phyloP scores from a whole-genome alignment of 306 rosid species.

The Arachis stenosperma region DNA sequence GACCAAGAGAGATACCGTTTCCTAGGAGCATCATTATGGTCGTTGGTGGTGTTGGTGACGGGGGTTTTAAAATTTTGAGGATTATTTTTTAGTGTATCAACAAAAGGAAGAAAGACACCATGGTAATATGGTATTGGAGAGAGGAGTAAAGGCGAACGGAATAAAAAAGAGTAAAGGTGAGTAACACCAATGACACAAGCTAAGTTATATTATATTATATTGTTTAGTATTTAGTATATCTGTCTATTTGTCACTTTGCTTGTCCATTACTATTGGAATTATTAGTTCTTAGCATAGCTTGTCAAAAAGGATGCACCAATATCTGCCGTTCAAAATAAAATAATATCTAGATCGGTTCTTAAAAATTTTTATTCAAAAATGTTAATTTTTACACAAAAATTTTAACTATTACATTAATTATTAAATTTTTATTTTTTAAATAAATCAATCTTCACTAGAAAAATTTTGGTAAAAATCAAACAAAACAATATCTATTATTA shows the following conservation, averaged over 20 bases:
- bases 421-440: too few relatives aligned
- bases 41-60: conserved; percentile 45
- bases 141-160: conserved; percentile 44
- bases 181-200: conserved; percentile 29
- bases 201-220: not conserved
- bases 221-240: not conserved
- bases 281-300: conserved; percentile 8
- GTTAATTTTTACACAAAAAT: too few relatives aligned
- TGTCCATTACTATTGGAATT: conserved; percentile 46
- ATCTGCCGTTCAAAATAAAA: conserved; percentile 10
- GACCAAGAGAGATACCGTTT: conserved; percentile 50
- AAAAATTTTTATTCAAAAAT: too few relatives aligned
- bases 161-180: conserved; percentile 50
- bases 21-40: conserved; percentile 36
- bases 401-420: too few relatives aligned
- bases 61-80: conserved; percentile 44
- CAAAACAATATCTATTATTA: too few relatives aligned
- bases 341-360: too few relatives aligned
- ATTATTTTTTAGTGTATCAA: conserved; percentile 29
- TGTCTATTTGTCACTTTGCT: conserved; percentile 47
- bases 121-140: conserved; percentile 30
- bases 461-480: too few relatives aligned
- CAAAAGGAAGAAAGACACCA: conserved; percentile 28
- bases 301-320: conserved; percentile 20
- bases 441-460: too few relatives aligned